Conservation (phyloP, 2,329 filamentous ascomycete genomes). For the Boeremia lycopersici region DNA sequence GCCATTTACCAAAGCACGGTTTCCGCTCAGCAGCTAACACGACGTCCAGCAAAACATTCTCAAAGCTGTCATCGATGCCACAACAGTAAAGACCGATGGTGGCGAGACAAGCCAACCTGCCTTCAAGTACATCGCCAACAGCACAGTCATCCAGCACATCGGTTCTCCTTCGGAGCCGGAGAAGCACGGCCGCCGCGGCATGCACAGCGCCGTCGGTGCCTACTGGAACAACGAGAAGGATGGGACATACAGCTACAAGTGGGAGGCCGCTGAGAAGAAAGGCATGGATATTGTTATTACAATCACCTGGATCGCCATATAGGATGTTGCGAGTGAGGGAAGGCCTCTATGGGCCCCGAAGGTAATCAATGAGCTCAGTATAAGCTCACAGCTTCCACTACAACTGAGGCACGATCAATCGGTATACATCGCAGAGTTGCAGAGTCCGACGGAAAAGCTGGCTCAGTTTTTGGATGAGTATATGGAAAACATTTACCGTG, state of each 20-base stretch:
- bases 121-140: slow-evolving; percentile 97
- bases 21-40: neutral
- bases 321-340: slow-evolving; percentile 9
- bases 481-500: neutral
- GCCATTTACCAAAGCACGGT: neutral
- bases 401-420: neutral
- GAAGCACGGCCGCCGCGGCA: slow-evolving; percentile 82
- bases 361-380: neutral
- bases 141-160: slow-evolving; percentile 96
- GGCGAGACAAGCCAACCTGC: slow-evolving; percentile 58
- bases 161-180: slow-evolving; percentile 50
- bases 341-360: neutral
- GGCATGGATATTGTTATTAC: slow-evolving; percentile 60
- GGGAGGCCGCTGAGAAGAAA: slow-evolving; percentile 63
- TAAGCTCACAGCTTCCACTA: neutral
- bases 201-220: slow-evolving; percentile 84
- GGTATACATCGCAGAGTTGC: neutral
- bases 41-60: slow-evolving; percentile 71
- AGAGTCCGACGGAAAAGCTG: neutral
- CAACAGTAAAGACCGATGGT: slow-evolving; percentile 68
- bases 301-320: slow-evolving; percentile 72
- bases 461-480: neutral
- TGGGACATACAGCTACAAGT: slow-evolving; percentile 90
- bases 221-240: slow-evolving; percentile 93
- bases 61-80: slow-evolving; percentile 66